Percentiles rank a stretch among this genome's conserved stretches.
phyloP scores from a whole-genome alignment of 2,329 filamentous ascomycete species.

The Cladosporium oxysporum region DNA sequence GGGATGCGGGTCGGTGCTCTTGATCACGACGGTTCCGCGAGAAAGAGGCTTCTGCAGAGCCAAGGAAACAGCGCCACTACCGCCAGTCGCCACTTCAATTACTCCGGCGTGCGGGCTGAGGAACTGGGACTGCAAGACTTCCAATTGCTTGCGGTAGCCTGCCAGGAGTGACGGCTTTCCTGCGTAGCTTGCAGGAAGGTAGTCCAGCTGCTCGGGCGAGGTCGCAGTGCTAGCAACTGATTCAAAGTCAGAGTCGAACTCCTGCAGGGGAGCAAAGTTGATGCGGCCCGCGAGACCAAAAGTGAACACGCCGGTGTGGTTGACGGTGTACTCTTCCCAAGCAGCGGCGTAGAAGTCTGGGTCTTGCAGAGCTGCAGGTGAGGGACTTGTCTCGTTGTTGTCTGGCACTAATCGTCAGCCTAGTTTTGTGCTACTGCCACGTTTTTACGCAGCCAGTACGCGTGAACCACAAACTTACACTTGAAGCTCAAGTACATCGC shows the following conservation, averaged over 20 bases:
- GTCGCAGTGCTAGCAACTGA: neutral
- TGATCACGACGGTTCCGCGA: constrained; percentile 10
- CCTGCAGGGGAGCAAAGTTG: neutral
- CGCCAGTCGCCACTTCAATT: neutral
- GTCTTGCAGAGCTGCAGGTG: neutral
- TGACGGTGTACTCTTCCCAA: constrained; percentile 19
- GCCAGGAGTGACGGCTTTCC: neutral
- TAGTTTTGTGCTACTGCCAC: neutral
- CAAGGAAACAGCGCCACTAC: constrained; percentile 3
- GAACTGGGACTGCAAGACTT: constrained; percentile 3
- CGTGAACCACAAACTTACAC: neutral
- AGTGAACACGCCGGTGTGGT: constrained; percentile 23
- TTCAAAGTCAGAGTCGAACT: constrained; percentile 2
- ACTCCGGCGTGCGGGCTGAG: neutral
- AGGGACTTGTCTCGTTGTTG: neutral
- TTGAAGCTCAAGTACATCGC: constrained; percentile 9
- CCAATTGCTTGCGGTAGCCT: constrained; percentile 10
- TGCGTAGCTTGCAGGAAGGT: constrained; percentile 4
- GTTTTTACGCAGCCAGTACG: neutral
- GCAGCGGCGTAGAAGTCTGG: constrained; percentile 20
- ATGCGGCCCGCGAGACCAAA: constrained; percentile 7
- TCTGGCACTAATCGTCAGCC: neutral
- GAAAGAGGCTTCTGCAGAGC: constrained; percentile 13
- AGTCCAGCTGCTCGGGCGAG: neutral
- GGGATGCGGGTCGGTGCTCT: constrained; percentile 11